Evolutionary conservation across 768 basidiomycete genomes (phyloP).

Genomic region (Pleurotus ostreatus): DNA sequence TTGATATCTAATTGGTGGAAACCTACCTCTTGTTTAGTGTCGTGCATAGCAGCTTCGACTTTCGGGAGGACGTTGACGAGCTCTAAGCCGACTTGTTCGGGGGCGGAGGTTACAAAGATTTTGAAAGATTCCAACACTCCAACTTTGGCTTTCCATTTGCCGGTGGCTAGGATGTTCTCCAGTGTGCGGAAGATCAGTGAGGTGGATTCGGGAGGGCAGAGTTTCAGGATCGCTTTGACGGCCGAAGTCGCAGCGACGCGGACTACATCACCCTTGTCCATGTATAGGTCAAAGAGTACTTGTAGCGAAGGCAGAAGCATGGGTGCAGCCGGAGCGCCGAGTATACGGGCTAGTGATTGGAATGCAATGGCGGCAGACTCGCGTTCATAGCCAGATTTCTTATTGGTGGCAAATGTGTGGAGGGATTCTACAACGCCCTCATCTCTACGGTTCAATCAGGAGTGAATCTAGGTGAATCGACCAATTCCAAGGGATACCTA

Average conservation of each 20-base stretch:
- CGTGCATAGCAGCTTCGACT: conserved; percentile 90
- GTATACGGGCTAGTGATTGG: conserved; percentile 64
- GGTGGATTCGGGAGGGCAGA: conserved; percentile 80
- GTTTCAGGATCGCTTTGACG: conserved; percentile 79
- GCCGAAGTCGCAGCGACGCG: conserved; percentile 76
- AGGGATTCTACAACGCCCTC: conserved; percentile 58
- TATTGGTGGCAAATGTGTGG: conserved; percentile 69
- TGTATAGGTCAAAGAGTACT: conserved; percentile 75
- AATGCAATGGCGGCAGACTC: conserved; percentile 83
- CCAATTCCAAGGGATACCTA: conserved; percentile 22
- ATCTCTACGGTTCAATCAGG: conserved; percentile 40
- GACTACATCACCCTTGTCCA: conserved; percentile 94
- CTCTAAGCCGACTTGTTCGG: conserved; percentile 77
- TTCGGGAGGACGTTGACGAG: conserved; percentile 79
- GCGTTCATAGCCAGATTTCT: conserved; percentile 85
- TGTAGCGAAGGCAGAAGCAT: conserved; percentile 75
- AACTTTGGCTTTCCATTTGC: conserved; percentile 96
- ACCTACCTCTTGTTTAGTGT: conserved; percentile 89
- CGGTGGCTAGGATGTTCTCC: conserved; percentile 71
- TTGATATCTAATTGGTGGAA: background rate
- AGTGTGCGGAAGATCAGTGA: conserved; percentile 63
- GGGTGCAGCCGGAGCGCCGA: conserved; percentile 71
- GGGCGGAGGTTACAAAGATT: conserved; percentile 61
- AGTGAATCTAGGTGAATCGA: background rate
- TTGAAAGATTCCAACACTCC: conserved; percentile 86